Conservation (phyloP, 2,329 filamentous ascomycete species). For the Calonectria naviculata region DNA sequence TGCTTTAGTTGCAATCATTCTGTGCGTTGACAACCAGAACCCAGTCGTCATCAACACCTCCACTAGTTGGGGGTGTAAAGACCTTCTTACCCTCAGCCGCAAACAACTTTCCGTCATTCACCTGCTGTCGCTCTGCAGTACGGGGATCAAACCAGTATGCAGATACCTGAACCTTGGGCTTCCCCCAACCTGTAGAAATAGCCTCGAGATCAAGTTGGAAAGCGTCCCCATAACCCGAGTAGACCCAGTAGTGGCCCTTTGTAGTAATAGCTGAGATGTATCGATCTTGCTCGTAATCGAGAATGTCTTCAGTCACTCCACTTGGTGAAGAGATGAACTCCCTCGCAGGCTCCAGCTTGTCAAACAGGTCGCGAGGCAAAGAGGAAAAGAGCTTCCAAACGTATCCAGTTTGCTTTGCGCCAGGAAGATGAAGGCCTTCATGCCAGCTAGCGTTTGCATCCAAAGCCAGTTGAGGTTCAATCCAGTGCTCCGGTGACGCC, state of each 20-base stretch:
- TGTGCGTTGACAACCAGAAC: background rate
- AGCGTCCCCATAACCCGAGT: background rate
- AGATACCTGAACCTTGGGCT: background rate
- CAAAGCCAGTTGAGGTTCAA: background rate
- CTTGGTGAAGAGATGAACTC: background rate
- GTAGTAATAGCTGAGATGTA: background rate
- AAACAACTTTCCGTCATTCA: background rate
- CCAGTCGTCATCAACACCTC: background rate
- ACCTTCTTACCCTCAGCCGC: background rate
- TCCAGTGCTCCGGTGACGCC: background rate
- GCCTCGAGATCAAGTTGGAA: background rate
- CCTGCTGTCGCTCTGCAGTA: background rate
- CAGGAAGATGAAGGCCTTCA: background rate
- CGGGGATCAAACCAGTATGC: background rate
- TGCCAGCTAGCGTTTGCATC: background rate
- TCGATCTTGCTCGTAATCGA: background rate
- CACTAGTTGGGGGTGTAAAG: background rate
- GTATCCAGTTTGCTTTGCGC: background rate
- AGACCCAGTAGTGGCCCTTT: background rate
- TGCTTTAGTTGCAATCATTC: background rate
- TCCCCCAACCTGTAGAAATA: background rate
- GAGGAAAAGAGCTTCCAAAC: background rate
- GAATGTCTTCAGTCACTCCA: background rate
- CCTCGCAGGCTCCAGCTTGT: background rate
- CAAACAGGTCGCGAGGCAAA: background rate